Base-by-base conservation (phyloP, 495 filamentous ascomycete genomes). In the Xylaria telfairii region DNA sequence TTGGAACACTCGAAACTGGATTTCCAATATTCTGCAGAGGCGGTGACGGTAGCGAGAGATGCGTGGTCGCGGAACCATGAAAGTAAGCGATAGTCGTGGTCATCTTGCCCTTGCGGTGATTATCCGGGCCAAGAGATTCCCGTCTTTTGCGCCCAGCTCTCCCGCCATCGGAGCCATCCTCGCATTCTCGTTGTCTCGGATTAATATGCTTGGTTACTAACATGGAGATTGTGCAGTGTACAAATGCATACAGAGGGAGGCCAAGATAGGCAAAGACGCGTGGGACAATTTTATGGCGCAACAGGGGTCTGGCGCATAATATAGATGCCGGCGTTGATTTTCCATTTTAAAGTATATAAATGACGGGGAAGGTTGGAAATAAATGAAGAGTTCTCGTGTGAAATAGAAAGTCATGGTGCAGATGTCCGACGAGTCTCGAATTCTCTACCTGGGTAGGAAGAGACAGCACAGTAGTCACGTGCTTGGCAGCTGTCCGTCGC, bases 11-110 rank as follows among this genome's bases (percentile, higher is more conserved):
- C 39, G 24, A 21, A 47, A 32, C 21, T 41, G 12, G 24, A 47
- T n/a, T 17, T 4, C 12, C 8, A 21, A 19, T 64, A 47, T 64
- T 4, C 13, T 30, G 0, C 0, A n/a, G 39, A 47, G 17, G 10
- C 61, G 41, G 7, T 32, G 26, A 3, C 12, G 2, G 21, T 41
- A 15, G 41, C 26, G 39, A 41, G 19, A 44, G 7, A 28, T 9
- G 61, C 17, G 15, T 64, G 61, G 61, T 26, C 39, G 21, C 7
- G 3, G 15, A 47, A 24, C n/a, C 61, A 64, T 47, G 61, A 64
- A 47, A 44, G 61, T 64, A 47, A 64, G 61, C 1, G 34, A 39
- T 10, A 32, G 28, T 17, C n/a, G 10, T 37, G 21, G 28, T 39
- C 57, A 39, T 61, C 57, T 61, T 37, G 13, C 28, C 26, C 51